phyloP scores from a whole-genome alignment of 1,284 basidiomycete genomes.

The Rhodotorula mucilaginosa region DNA sequence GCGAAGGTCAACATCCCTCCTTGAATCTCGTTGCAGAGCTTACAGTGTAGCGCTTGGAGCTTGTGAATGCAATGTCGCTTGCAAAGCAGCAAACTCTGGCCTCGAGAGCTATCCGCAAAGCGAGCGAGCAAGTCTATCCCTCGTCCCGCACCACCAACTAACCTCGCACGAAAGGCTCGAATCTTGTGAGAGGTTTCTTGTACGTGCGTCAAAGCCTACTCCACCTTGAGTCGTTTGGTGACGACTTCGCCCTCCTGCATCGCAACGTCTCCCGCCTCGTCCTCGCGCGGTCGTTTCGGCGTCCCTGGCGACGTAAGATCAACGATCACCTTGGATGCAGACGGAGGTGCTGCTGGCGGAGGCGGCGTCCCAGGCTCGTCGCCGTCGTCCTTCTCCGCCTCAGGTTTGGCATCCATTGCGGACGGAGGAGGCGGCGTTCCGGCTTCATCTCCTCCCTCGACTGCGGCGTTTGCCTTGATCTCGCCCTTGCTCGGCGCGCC shows the following conservation, averaged over 20 bases:
- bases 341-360: not conserved
- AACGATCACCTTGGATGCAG: not conserved
- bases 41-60: no score
- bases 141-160: no score
- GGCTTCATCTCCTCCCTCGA: not conserved
- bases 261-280: slow-evolving; percentile 7
- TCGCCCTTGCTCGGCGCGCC: not conserved
- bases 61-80: no score
- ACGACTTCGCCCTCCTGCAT: slow-evolving; percentile 14
- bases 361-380: slow-evolving; percentile 19
- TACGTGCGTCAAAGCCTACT: not conserved
- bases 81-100: no score
- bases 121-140: no score
- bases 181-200: no score
- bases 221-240: slow-evolving; percentile 5
- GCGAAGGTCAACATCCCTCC: not conserved
- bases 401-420: not conserved
- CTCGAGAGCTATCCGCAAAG: no score
- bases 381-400: not conserved
- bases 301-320: slow-evolving; percentile 14
- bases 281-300: slow-evolving; percentile 28
- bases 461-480: not conserved
- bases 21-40: no score
- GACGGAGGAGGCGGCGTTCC: slow-evolving; percentile 3
- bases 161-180: no score